These are phyloP conservation scores for Nidularia pulvinata DNA, from an alignment of 768 basidiomycete species.

Conservation along the genomic window DNA sequence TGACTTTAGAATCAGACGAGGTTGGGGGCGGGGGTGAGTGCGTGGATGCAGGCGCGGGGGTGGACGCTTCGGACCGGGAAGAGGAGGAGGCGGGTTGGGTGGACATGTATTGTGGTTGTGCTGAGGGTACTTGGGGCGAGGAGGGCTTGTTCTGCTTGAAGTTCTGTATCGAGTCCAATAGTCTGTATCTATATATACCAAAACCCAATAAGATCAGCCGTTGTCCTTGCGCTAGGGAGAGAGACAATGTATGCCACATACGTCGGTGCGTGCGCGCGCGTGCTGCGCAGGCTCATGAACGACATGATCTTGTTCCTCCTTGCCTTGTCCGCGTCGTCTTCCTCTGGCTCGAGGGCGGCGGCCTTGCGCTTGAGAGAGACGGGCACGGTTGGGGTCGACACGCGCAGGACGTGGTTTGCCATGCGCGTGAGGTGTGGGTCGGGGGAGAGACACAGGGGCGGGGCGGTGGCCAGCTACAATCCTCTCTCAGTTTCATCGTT, in stretches of 20 bases:
- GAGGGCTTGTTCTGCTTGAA: constrained; percentile 13
- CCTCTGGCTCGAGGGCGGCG: constrained; percentile 65
- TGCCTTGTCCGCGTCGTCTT: constrained; percentile 75
- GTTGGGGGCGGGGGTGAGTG: constrained; percentile 3
- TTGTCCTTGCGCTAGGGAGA: neutral
- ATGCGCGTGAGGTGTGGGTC: constrained; percentile 76
- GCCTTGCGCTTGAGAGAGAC: constrained; percentile 79
- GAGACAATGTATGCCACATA: constrained; percentile 20
- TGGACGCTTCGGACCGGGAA: constrained; percentile 15
- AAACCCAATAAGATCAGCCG: neutral
- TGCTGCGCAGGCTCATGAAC: constrained; percentile 70
- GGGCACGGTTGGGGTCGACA: constrained; percentile 73
- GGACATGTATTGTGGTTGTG: constrained; percentile 12
- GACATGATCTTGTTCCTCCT: constrained; percentile 75
- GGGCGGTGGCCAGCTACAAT: constrained; percentile 66
- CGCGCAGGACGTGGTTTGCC: constrained; percentile 72
- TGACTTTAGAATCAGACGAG: neutral
- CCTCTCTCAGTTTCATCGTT: too few species aligned
- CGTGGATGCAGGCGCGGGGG: constrained; percentile 22
- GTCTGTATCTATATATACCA: constrained; percentile 41
- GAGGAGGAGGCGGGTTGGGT: constrained; percentile 12
- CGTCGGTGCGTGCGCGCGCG: constrained; percentile 49
- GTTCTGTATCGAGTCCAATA: constrained; percentile 45
- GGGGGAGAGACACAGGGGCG: constrained; percentile 80
- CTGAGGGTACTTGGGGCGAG: constrained; percentile 13